Evolutionary conservation across 2,329 filamentous ascomycete species (phyloP), one percentile per base, ranked within the genome.

Genomic region (Colletotrichum tropicale): DNA sequence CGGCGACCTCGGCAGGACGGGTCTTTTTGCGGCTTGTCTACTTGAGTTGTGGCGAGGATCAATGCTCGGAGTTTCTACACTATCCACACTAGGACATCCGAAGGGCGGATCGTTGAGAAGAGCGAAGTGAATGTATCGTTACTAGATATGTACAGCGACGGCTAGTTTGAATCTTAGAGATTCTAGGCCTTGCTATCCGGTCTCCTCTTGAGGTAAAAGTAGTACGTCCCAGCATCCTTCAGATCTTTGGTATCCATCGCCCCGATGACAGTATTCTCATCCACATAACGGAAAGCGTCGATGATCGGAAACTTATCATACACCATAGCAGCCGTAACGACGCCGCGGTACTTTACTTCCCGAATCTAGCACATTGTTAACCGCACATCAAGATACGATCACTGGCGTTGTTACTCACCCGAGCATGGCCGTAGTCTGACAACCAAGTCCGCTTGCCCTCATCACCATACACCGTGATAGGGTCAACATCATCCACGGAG

Each of bases 251-350:
- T 77, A 48, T 83, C 81, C 81, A 83, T 81, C 5, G 80, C 79
- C 3, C 81, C 82, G 5, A 79, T 55, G 1, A 83, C 76, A 21
- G 79, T 77, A 13, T 80, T 74, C 3, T 82, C 80, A 8, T 78
- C 73, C 13, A 83, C 81, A 26, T 77, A 77, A 0, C 81, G 80
- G 71, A 83, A 83, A 13, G 77, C 74, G n/a, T 83, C 81, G 24
- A 83, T 81, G 66, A 83, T 82, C 6, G 82, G 81, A 4, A 77
- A 67, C 5, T 78, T 78, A 61, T 83, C 80, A 66, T 82, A 83
- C 5, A 83, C 77, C 78, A 82, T 81, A 13, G 81, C 79, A 3
- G 81, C 76, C 6, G 81, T 80, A 10, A 81, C 76, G 5, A 81
- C 68, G 13, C 74, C 80, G 8, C 80, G 72, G 36, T 75, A 79